phyloP scores from a whole-genome alignment of 768 basidiomycete genomes.

The Symmetrospora coprosmae region DNA sequence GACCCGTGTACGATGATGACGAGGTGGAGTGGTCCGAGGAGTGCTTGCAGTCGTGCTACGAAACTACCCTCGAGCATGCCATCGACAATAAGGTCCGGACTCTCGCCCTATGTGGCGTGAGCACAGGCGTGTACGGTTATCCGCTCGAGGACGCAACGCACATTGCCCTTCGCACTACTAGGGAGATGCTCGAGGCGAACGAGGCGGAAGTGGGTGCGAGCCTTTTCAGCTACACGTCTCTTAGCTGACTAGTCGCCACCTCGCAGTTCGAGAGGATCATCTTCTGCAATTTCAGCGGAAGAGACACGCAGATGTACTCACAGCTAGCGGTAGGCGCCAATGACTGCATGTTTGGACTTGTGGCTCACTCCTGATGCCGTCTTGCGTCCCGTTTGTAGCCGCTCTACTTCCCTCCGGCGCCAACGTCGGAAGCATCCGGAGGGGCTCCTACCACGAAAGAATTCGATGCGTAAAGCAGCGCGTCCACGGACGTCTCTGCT shows the following conservation, averaged over 20 bases:
- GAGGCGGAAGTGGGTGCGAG: background rate
- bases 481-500: too few species aligned
- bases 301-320: constrained; percentile 6
- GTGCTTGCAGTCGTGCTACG: constrained; percentile 35
- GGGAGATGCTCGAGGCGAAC: background rate
- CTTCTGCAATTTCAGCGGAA: constrained; percentile 12
- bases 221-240: background rate
- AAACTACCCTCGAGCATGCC: constrained; percentile 32
- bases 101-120: constrained; percentile 37
- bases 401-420: too few species aligned
- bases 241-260: background rate
- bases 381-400: too few species aligned
- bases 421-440: too few species aligned
- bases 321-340: background rate
- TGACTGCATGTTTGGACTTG: too few species aligned
- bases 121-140: constrained; percentile 39
- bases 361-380: too few species aligned
- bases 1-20: constrained; percentile 35
- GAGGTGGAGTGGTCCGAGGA: constrained; percentile 25
- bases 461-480: too few species aligned
- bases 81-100: constrained; percentile 30
- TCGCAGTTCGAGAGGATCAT: constrained; percentile 9
- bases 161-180: constrained; percentile 33
- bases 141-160: constrained; percentile 37
- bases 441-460: too few species aligned